Evolutionary conservation across 164 flowering plant species (phyloP), one percentile per base, ranked within the genome.

Genomic region (Echeveria elegans): DNA sequence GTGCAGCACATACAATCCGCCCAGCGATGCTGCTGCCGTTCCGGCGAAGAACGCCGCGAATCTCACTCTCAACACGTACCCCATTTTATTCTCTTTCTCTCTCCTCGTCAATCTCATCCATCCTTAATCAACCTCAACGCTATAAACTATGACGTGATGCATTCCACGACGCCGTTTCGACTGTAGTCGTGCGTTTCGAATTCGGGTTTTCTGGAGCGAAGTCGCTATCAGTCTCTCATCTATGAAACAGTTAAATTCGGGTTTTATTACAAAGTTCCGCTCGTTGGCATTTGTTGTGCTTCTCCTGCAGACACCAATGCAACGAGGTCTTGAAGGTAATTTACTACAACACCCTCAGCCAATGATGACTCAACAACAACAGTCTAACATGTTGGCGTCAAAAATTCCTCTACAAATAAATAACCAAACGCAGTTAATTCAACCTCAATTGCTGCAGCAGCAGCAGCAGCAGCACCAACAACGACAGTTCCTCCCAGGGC

Each of bases 11-110:
- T 84, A 92, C 5, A 88, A 65, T 32, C 92, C 96, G 6, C 70
- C 69, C 19, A 76, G 72, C 12, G 94, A 86, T 30, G 96, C 86
- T 43, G 79, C 72, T 11, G 94, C 92, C 16, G 86, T 92, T 15
- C 97, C 96, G 6, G 83, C 80, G 75, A 89, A 92, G 80, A 92
- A 89, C 36, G 97, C 85, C 11, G 92, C 84, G 64, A 89, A 48
- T 69, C 92, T 76, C 65, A 89, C 96, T 71, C 94, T 77, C 73
- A 86, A 58, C 16, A 89, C 84, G 79, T 82, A 89, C 12, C 96
- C 94, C 96, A 90, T 82, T 68, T 53, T 63, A 61, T 3, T 34
- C 31, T 28, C 64, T 68, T 8, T 53, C 37, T 34, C 37, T 34
- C 37, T 68, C 43, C 48, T 31, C 34, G 21, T 5, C 40, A 12